Evolutionary conservation across 1,284 basidiomycete species (phyloP).

Genomic region (Ceratobasidium sp.): DNA sequence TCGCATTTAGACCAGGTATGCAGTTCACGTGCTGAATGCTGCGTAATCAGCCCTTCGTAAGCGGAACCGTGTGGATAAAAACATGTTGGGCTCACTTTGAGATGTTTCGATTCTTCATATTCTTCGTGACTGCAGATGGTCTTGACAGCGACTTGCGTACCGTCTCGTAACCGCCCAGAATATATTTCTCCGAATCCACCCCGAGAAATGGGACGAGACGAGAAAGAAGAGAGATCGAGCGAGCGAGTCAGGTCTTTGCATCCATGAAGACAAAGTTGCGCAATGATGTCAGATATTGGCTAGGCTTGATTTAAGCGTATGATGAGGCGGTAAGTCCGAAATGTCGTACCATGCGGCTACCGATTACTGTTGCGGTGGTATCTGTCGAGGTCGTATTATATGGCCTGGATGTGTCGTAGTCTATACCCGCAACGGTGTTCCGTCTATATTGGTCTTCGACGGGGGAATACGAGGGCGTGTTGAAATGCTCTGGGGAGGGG

Average conservation of each 20-base stretch:
- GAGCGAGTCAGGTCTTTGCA: not conserved
- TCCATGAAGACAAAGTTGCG: not conserved
- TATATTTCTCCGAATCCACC: constrained; percentile 16
- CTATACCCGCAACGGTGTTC: not conserved
- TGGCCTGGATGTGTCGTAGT: not conserved
- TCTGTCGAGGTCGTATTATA: not conserved
- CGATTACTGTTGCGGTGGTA: not conserved
- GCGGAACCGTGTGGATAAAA: no score
- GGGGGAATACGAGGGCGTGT: not conserved
- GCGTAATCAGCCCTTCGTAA: no score
- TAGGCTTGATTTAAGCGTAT: not conserved
- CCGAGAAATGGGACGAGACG: not conserved
- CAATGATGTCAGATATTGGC: not conserved
- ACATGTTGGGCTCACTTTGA: no score
- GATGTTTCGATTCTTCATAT: not conserved
- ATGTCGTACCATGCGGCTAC: not conserved
- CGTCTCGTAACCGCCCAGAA: not conserved
- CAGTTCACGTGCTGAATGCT: not conserved
- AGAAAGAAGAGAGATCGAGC: not conserved
- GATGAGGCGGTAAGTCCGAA: not conserved
- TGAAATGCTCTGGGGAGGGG: not conserved
- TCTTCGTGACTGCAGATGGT: not conserved
- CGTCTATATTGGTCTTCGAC: not conserved
- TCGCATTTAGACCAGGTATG: constrained; percentile 3
- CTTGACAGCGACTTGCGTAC: not conserved